Percentiles rank a stretch among this genome's conserved stretches.
phyloP scores from a whole-genome alignment of 116 monocot species.

The Phalaenopsis hybrid region DNA sequence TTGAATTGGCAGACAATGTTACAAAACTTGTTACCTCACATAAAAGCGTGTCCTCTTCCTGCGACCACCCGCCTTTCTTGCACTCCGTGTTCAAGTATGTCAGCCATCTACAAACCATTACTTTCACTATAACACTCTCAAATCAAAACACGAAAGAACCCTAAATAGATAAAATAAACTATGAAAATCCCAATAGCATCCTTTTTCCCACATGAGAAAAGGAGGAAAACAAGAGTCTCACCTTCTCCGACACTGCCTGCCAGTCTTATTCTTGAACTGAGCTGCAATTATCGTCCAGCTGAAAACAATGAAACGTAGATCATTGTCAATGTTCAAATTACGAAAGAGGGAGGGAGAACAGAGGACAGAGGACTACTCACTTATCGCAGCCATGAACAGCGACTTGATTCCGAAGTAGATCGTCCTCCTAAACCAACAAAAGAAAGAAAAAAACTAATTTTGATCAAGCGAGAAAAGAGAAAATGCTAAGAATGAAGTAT shows the following conservation, averaged over 20 bases:
- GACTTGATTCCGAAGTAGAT: conserved; percentile 64
- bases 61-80: conserved; percentile 95
- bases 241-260: conserved; percentile 91
- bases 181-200: background rate
- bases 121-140: background rate
- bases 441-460: background rate
- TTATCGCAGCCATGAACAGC: conserved; percentile 57
- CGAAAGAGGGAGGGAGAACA: background rate
- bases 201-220: background rate
- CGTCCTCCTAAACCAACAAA: conserved; percentile 49
- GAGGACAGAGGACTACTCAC: conserved; percentile 20
- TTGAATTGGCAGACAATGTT: background rate
- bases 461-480: background rate
- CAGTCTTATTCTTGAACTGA: conserved; percentile 75
- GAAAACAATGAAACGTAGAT: conserved; percentile 7
- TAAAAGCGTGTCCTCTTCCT: conserved; percentile 78
- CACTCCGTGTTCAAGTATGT: conserved; percentile 83
- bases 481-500: background rate
- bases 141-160: background rate
- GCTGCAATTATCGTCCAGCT: conserved; percentile 88
- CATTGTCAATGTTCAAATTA: background rate
- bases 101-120: conserved; percentile 54
- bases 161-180: background rate
- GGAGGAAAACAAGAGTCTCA: background rate
- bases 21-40: conserved; percentile 54